These are phyloP conservation scores for Camillea tinctor DNA, from an alignment of 2,329 filamentous ascomycete species.

Conservation along the genomic window DNA sequence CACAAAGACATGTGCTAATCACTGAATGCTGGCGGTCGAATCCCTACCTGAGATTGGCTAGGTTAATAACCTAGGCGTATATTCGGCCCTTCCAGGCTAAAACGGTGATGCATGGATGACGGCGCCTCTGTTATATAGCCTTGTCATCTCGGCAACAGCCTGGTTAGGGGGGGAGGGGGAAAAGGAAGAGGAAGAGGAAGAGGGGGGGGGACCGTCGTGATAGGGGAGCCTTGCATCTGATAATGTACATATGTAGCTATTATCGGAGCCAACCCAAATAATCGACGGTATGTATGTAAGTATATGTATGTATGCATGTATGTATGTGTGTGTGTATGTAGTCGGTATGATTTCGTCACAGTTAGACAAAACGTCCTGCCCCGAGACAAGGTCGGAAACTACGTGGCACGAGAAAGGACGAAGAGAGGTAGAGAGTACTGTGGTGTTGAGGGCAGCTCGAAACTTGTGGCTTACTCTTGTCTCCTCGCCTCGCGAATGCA, in stretches of 20 bases:
- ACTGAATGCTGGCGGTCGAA: slow-evolving; percentile 27
- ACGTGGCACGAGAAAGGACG: neutral
- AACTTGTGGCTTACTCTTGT: neutral
- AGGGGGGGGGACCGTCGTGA: slow-evolving; percentile 1
- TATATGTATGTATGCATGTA: neutral
- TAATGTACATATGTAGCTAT: neutral
- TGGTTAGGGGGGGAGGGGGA: slow-evolving; percentile 12
- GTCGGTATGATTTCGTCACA: neutral
- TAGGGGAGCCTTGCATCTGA: neutral
- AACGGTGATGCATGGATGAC: slow-evolving; percentile 31
- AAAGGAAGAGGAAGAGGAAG: slow-evolving; percentile 10
- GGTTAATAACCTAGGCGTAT: slow-evolving; percentile 35
- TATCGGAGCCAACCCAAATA: neutral
- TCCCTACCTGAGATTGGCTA: slow-evolving; percentile 34
- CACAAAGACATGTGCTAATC: slow-evolving; percentile 9
- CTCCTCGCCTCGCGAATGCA: neutral
- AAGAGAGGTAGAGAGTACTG: neutral
- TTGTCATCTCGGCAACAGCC: slow-evolving; percentile 25
- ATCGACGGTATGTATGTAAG: neutral
- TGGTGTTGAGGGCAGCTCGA: neutral
- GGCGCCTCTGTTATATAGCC: slow-evolving; percentile 21
- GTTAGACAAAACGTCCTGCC: neutral
- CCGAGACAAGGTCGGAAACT: neutral
- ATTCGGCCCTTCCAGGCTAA: slow-evolving; percentile 46
- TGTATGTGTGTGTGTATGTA: neutral